phyloP scores from a whole-genome alignment of 2,329 filamentous ascomycete species.

The Annulohypoxylon truncatum region DNA sequence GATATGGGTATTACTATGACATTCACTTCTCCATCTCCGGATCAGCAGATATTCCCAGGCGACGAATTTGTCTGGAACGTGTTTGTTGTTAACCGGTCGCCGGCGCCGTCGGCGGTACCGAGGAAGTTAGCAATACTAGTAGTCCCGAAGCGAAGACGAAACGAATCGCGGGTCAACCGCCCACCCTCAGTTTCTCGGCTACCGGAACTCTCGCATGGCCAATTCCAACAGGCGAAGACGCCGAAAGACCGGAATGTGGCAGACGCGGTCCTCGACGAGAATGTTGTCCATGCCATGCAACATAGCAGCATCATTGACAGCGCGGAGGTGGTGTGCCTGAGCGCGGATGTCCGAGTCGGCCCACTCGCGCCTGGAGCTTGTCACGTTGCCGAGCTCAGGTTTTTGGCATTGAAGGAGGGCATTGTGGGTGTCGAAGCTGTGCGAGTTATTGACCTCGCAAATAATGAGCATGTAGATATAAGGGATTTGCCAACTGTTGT shows the following conservation, averaged over 20 bases:
- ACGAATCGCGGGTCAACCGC: constrained; percentile 64
- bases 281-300: constrained; percentile 77
- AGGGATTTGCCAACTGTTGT: constrained; percentile 78
- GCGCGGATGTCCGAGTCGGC: constrained; percentile 78
- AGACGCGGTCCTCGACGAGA: constrained; percentile 77
- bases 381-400: constrained; percentile 78
- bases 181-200: constrained; percentile 65
- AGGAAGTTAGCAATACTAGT: constrained; percentile 78
- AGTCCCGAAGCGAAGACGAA: constrained; percentile 72
- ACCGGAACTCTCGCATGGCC: constrained; percentile 34
- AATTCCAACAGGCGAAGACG: constrained; percentile 31
- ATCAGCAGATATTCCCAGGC: constrained; percentile 66
- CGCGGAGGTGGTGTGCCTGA: constrained; percentile 78
- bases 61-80: constrained; percentile 78
- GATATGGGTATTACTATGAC: constrained; percentile 81
- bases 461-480: constrained; percentile 82
- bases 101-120: constrained; percentile 53
- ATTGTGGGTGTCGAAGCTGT: constrained; percentile 78
- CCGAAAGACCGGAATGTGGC: constrained; percentile 58
- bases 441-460: constrained; percentile 77
- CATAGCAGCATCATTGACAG: constrained; percentile 71
- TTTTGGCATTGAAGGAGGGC: constrained; percentile 74
- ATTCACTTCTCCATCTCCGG: constrained; percentile 69
- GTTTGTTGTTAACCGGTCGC: constrained; percentile 79
- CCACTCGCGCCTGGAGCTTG: constrained; percentile 78